Evolutionary conservation across 2,329 filamentous ascomycete genomes (phyloP).

Genomic region (Hypoxylon sp.): DNA sequence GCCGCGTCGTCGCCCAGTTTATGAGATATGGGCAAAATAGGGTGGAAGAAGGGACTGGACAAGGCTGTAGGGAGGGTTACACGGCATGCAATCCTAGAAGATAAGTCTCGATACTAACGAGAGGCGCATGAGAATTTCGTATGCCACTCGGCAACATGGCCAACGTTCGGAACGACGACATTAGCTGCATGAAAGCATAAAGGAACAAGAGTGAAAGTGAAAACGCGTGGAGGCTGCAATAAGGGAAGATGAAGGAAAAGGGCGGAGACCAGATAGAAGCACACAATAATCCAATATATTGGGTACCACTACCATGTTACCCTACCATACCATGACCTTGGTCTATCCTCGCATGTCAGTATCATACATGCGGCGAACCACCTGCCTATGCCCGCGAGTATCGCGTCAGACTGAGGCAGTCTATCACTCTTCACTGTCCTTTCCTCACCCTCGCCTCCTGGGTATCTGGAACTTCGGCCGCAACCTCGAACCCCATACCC

Average conservation of each 20-base stretch:
- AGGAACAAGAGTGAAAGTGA: background rate
- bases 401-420: background rate
- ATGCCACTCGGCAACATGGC: too few species aligned
- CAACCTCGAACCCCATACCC: conserved; percentile 71
- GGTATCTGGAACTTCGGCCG: conserved; percentile 56
- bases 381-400: background rate
- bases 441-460: conserved; percentile 61
- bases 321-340: background rate
- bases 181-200: background rate
- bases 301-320: background rate
- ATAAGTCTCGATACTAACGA: background rate
- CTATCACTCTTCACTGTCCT: conserved; percentile 24
- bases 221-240: too few species aligned
- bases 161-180: background rate
- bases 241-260: background rate
- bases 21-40: conserved; percentile 36
- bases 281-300: background rate
- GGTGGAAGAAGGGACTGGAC: conserved; percentile 17
- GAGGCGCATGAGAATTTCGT: too few species aligned
- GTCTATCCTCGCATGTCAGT: background rate
- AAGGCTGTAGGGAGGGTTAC: conserved; percentile 27
- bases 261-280: background rate
- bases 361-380: background rate
- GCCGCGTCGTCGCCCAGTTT: conserved; percentile 44
- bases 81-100: conserved; percentile 12